These are phyloP conservation scores for Solioccasus polychromus DNA, from an alignment of 768 basidiomycete genomes.

Conservation along the genomic window DNA sequence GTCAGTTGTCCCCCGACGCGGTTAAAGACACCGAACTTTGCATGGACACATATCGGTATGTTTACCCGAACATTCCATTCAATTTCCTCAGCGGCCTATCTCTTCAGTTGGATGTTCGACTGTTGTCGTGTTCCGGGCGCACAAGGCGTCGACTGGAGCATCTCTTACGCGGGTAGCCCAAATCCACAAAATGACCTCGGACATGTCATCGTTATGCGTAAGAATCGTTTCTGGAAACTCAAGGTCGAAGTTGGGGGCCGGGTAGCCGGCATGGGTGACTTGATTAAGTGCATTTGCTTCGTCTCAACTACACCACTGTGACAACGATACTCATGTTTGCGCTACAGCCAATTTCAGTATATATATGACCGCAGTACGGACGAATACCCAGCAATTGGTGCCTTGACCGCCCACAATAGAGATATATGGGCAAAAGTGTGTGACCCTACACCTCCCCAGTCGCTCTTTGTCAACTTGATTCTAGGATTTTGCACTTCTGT, in stretches of 20 bases:
- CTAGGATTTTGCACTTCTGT: constrained; percentile 64
- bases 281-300: constrained; percentile 56
- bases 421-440: constrained; percentile 86
- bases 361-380: constrained; percentile 64
- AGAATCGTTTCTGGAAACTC: constrained; percentile 82
- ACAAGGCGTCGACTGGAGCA: constrained; percentile 74
- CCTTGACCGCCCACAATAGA: constrained; percentile 74
- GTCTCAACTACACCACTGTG: neutral
- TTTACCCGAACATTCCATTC: neutral
- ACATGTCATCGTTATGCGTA: constrained; percentile 83
- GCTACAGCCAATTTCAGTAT: constrained; percentile 61
- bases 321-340: constrained; percentile 5
- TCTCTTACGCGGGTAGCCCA: constrained; percentile 56
- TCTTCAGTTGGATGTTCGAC: constrained; percentile 87
- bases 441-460: neutral
- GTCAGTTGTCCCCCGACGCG: constrained; percentile 59
- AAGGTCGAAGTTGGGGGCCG: constrained; percentile 52
- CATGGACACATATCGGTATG: constrained; percentile 83
- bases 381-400: constrained; percentile 72
- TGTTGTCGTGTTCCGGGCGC: constrained; percentile 77
- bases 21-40: constrained; percentile 71
- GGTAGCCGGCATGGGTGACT: constrained; percentile 61
- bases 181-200: constrained; percentile 47
- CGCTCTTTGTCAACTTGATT: neutral
- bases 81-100: neutral